Conservation (phyloP, 2,329 filamentous ascomycete species). For the Sphaceloma murrayae region DNA sequence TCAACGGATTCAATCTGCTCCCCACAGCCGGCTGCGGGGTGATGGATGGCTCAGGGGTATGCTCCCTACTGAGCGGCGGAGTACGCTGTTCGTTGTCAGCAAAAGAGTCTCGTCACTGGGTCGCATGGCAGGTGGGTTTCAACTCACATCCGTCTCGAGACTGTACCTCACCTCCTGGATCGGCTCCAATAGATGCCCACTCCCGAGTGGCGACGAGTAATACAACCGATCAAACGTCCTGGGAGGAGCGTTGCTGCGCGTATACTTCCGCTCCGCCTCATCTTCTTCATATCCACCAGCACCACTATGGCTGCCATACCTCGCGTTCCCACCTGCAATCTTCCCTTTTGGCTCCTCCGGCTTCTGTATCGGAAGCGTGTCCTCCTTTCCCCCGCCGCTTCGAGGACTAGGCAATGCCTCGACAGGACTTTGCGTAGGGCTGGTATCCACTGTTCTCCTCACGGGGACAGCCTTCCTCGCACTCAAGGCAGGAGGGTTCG, state of each 20-base stretch:
- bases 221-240: conserved; percentile 18
- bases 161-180: conserved; percentile 44
- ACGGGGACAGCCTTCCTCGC: no score
- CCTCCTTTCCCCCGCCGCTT: conserved; percentile 46
- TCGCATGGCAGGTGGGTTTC: no score
- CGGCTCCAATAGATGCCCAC: conserved; percentile 37
- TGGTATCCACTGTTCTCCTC: conserved; percentile 22
- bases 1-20: conserved; percentile 18
- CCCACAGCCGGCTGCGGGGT: conserved; percentile 13
- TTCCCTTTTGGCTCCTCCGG: conserved; percentile 25
- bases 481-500: no score
- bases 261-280: conserved; percentile 7
- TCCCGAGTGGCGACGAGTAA: conserved; percentile 30
- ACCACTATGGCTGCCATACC: neutral
- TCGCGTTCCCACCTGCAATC: neutral
- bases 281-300: conserved; percentile 22
- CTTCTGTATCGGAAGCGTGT: conserved; percentile 48
- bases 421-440: conserved; percentile 5
- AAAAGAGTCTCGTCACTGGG: neutral
- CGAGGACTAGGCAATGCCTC: conserved; percentile 21
- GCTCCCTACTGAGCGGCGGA: conserved; percentile 16
- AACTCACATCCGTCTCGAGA: conserved; percentile 37
- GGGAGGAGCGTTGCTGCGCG: conserved; percentile 1
- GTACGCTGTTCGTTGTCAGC: conserved; percentile 6
- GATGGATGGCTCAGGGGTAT: conserved; percentile 25